Conservation (phyloP, 139 green algal genomes). For the Chara braunii region DNA sequence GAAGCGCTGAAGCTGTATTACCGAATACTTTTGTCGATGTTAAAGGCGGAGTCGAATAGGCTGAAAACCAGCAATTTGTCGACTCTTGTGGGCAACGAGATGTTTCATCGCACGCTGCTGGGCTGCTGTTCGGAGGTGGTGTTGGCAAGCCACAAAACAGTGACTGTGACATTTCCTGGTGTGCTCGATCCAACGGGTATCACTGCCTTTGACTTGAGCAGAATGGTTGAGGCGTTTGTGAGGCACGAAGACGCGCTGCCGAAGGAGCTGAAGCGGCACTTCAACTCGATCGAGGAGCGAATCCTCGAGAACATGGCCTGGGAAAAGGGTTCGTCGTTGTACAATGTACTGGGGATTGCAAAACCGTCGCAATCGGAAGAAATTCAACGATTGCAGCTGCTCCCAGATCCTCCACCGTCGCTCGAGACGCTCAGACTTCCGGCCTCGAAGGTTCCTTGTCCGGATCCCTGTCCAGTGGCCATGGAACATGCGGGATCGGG, state of each 20-base stretch:
- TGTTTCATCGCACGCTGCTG: conserved; percentile 38
- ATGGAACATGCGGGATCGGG: too few species aligned
- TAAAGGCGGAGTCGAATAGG: conserved; percentile 19
- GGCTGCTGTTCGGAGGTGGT: conserved; percentile 38
- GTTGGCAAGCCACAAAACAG: conserved; percentile 31
- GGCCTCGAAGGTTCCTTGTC: too few species aligned
- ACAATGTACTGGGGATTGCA: conserved; percentile 10
- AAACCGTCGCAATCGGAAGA: conserved; percentile 1
- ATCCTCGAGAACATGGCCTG: conserved; percentile 45
- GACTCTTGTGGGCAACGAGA: conserved; percentile 23
- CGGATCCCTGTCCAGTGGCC: too few species aligned
- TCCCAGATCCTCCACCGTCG: conserved; percentile 11
- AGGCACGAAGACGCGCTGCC: conserved; percentile 32
- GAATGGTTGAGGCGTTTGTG: conserved; percentile 44
- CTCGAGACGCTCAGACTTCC: too few species aligned
- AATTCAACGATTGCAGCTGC: conserved; percentile 11
- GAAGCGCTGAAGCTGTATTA: conserved; percentile 62
- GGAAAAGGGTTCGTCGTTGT: conserved; percentile 38
- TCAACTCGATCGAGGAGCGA: conserved; percentile 45
- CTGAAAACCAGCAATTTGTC: conserved; percentile 1
- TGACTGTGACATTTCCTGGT: conserved; percentile 27
- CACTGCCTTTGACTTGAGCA: conserved; percentile 43
- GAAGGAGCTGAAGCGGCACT: conserved; percentile 42
- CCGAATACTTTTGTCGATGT: conserved; percentile 52
- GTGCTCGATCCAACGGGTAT: conserved; percentile 17